Base-by-base conservation (phyloP, 805 yeast species). In the Myxozyma geophila region DNA sequence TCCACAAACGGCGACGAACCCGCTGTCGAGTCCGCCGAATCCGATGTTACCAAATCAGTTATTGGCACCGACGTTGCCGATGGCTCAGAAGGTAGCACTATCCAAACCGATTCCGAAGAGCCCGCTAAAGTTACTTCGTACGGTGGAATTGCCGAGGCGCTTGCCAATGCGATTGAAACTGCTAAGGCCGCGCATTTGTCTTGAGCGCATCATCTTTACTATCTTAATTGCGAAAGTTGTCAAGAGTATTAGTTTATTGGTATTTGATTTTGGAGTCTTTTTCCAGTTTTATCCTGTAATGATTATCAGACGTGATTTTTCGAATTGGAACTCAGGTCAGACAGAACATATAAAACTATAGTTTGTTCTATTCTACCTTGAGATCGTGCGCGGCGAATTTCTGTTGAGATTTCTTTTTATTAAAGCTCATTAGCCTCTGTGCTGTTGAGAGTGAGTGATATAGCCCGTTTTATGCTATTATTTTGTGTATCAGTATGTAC, bases 101-200 rank as follows among this genome's bases (percentile, higher is more conserved):
- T 43, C 47, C 47, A 43, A 6, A 43, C 47, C 17, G 47, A 43
- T 8, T 43, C 47, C 4, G 44, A 52, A 1, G 46, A 19, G 12
- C 46, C 46, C 1, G 46, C 47, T 7, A 41, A 53, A 19, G 49
- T 41, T 28, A 48, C 39, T 13, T n/a, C 17, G 23, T 35, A 41
- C 23, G 48, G 37, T 13, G 48, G 57, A 39, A 43, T 54, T n/a
- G 58, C 51, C 2, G 58, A 54, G 48, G 49, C 33, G 12, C 51
- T 54, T 7, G 58, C 58, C 6, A 54, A 54, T 35, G 50, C 58
- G 8, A 35, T 54, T 33, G 36, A 43, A 13, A 51, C 33, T 13
- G 58, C 48, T 7, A 54, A 54, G 51, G 58, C 51, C 7, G 47
- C 57, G 2, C 40, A 15, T n/a, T 15, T 10, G 15, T 21, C n/a